Base-by-base conservation (phyloP, 345 rosid species). In the Gossypium anomalum region DNA sequence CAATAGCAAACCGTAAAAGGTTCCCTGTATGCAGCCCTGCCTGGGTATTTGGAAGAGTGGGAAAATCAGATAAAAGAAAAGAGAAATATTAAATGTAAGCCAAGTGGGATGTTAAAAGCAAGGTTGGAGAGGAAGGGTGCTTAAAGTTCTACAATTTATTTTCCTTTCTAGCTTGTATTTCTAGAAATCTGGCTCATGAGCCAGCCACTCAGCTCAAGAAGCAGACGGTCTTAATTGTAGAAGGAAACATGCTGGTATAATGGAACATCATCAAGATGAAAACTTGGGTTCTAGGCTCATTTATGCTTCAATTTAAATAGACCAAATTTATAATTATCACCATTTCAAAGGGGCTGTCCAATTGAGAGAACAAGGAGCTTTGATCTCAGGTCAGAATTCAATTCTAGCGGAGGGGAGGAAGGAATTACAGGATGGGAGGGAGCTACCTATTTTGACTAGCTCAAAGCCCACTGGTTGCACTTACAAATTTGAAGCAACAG, bases 1-100 rank as follows among this genome's bases (percentile, higher is more conserved):
- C 72, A 77, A 95, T 80, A 64, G 96, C 86, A 72, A 93, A 88
- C 22, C 95, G 93, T 66, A 95, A 53, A 80, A 93, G 92, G 80
- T 80, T 82, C 63, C 97, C 93, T 0, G 89, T 53, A 9, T 76
- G 78, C 75, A 91, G 78, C 47, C 82, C 91, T 74, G 89, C 84
- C 98, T 95, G 83, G 59, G 80, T 62, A 61, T 79, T 71, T 69
- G 49, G 62, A 64, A 27, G 47, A 17, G 55, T 22, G 43, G 17
- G 58, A 3, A 69, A 17, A 49, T 49, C 58, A 49, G 16, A 67
- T 23, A 47, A 67, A 67, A 48, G 72, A 23, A 48, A 9, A 49
- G 22, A 68, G 58, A 68, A 66, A 66, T 5, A 53, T 22, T 49
- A 68, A 68, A 68, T 23, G 17, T 48, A 23, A 48, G 72, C n/a